A percentile compares a stretch with the other conserved stretches of the same genome.
These are phyloP conservation scores for Skeletonema costatum DNA, from an alignment of 108 stramenopile genomes.

Conservation along the genomic window DNA sequence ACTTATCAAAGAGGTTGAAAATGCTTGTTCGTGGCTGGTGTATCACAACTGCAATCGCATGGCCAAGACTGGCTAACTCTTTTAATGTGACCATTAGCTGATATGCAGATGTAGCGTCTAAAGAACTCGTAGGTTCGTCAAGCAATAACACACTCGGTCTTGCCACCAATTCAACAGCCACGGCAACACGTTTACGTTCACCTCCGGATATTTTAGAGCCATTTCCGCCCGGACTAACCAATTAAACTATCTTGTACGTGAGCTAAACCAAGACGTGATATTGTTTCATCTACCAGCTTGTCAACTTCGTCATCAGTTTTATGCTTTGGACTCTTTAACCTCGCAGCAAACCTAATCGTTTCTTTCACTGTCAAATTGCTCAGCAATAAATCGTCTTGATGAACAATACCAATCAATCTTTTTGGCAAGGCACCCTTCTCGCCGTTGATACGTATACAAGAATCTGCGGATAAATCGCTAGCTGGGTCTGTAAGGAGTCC, in stretches of 20 bases:
- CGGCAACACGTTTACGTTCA: constrained; percentile 85
- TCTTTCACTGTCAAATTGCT: constrained; percentile 84
- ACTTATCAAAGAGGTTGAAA: constrained; percentile 79
- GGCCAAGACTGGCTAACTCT: constrained; percentile 50
- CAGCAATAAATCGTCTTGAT: constrained; percentile 86
- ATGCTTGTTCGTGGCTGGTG: constrained; percentile 91
- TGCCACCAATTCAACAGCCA: constrained; percentile 84
- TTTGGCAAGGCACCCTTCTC: constrained; percentile 60
- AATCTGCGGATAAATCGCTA: constrained; percentile 45
- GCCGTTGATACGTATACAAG: constrained; percentile 61
- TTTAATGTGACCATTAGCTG: constrained; percentile 73
- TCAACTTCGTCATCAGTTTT: constrained; percentile 46
- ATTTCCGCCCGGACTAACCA: constrained; percentile 43
- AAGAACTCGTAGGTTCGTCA: constrained; percentile 70
- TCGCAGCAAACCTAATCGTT: constrained; percentile 80
- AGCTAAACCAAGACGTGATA: constrained; percentile 60
- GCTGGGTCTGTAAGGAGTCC: constrained; percentile 35
- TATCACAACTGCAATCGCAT: constrained; percentile 85
- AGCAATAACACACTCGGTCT: constrained; percentile 77
- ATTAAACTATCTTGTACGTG: constrained; percentile 67
- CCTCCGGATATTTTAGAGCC: constrained; percentile 71
- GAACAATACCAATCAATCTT: constrained; percentile 80
- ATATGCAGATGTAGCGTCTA: constrained; percentile 84
- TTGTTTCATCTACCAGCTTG: constrained; percentile 60
- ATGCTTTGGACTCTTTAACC: constrained; percentile 64